Percentiles rank a stretch among this genome's conserved stretches.
Evolutionary conservation across 257 asterid species (phyloP).

Genomic region (Jacaranda mimosifolia): DNA sequence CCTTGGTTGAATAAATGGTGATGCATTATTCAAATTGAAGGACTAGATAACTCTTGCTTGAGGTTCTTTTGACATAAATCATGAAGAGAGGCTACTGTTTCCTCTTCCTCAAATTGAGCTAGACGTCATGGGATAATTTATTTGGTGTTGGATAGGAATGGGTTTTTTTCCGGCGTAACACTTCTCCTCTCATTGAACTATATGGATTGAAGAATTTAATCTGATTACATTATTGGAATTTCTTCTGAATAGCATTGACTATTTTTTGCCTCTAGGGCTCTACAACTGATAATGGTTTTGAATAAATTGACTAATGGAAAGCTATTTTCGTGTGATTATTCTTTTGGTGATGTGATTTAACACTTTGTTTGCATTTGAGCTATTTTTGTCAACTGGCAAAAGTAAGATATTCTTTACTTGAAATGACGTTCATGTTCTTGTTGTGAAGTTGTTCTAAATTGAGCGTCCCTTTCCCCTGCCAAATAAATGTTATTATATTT

Average conservation of each 20-base stretch:
- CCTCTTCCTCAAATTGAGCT: too few relatives aligned
- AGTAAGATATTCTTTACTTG: conserved; percentile 6
- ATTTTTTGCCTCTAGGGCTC: background rate
- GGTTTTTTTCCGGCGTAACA: too few relatives aligned
- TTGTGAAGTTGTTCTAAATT: background rate
- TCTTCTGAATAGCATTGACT: conserved; percentile 1
- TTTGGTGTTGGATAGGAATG: too few relatives aligned
- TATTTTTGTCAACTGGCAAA: background rate
- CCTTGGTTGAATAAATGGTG: too few relatives aligned
- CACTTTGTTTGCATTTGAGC: background rate
- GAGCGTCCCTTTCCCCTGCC: background rate
- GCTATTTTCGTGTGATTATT: conserved; percentile 3
- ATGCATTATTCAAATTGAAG: too few relatives aligned
- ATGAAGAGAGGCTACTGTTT: too few relatives aligned
- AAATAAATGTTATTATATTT: background rate
- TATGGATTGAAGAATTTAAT: background rate
- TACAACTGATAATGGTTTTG: background rate
- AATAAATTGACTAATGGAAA: background rate
- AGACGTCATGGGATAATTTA: too few relatives aligned
- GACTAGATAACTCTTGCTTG: too few relatives aligned
- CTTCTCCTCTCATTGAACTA: background rate
- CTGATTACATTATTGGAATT: background rate
- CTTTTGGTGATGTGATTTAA: background rate
- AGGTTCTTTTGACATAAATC: too few relatives aligned
- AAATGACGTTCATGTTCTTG: background rate